These are phyloP conservation scores for Pseudogymnoascus sp. DNA, from an alignment of 2,329 filamentous ascomycete genomes.

Conservation along the genomic window DNA sequence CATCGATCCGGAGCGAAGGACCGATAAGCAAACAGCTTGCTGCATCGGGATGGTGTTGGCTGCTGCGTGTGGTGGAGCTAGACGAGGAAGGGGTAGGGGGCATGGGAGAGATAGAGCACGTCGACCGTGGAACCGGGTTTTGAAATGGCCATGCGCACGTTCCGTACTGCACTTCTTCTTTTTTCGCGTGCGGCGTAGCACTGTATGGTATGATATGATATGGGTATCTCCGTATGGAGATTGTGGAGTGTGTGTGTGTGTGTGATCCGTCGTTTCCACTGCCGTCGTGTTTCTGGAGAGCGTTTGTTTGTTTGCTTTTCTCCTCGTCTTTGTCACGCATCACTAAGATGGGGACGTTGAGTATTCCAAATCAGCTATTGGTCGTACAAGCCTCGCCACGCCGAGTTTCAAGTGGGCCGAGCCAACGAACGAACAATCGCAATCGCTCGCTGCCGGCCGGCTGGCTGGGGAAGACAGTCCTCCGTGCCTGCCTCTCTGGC, in stretches of 20 bases:
- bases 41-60: neutral
- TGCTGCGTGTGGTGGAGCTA: neutral
- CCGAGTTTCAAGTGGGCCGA: neutral
- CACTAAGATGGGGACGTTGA: neutral
- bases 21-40: neutral
- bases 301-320: neutral
- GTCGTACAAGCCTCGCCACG: neutral
- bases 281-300: neutral
- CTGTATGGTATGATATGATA: too few species aligned
- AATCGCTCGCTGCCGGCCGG: neutral
- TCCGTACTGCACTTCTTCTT: neutral
- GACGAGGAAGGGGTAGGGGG: neutral
- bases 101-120: neutral
- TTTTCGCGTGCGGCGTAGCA: neutral
- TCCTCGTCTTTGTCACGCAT: too few species aligned
- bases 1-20: neutral
- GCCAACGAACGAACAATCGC: neutral
- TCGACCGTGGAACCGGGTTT: neutral
- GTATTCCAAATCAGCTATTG: neutral
- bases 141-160: neutral
- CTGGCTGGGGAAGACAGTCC: neutral
- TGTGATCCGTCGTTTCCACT: neutral
- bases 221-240: neutral
- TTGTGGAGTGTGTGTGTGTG: neutral
- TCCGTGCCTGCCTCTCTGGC: too few species aligned